Base-by-base conservation (phyloP, 1,284 basidiomycete species). In the Cryptococcus sp. region DNA sequence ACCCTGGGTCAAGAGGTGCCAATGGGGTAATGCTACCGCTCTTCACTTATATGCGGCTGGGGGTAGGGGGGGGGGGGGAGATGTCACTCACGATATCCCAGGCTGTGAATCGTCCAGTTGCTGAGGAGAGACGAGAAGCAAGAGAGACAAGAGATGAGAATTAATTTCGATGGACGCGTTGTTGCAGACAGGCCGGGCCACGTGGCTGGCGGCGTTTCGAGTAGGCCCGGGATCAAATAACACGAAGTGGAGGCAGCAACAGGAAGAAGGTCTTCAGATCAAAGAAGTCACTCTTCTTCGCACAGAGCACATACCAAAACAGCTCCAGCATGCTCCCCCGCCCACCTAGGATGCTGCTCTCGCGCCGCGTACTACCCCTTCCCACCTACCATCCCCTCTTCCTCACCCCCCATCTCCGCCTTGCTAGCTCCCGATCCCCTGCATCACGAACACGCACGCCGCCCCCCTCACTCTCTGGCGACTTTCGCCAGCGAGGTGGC, bases 1-100 rank as follows among this genome's bases (percentile, higher is more conserved):
- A 61, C 62, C 66, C 72, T 74, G 67, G 67, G 67, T 69, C 72
- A 74, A 74, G 72, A 74, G 72, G 72, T 74, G 72, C 72, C 72
- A 74, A 68, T 68, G 70, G 72, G 70, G 71, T 63, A 68, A 49
- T 62, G 57, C 50, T 66, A 63, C 71, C 69, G 66, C 72, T 74
- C 72, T 74, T 74, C 72, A 74, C 67, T 66, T 67, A 60, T 61
- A 36, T 5, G 49, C 28, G 6, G 21, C 42, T 42, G 38, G 44
- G 20, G 36, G 49, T 35, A 28, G 35, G 24, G 42, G 28, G 23
- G 18, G 36, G 40, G 39, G 44, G 43, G 39, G 35, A 35, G 33
- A 21, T 9, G 38, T 23, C n/a, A 58, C 56, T 59, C 57, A 59
- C 57, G 5, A 50, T 4, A 20, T 45, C 12, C n/a, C 3, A 15